phyloP scores from a whole-genome alignment of 1,139 yeast species.

The Blastobotrys arbuscula region DNA sequence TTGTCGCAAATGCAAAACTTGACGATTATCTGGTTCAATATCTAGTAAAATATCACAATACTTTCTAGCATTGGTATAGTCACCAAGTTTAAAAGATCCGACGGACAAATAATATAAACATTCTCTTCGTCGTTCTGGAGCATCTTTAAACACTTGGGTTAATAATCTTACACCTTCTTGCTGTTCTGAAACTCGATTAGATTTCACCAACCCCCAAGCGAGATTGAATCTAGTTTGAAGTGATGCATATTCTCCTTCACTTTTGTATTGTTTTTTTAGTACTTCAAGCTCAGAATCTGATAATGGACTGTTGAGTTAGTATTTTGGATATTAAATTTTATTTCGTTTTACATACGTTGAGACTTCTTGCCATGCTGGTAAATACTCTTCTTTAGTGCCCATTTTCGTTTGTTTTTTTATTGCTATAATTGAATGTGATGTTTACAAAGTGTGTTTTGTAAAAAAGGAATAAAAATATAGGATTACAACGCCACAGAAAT shows the following conservation, averaged over 20 bases:
- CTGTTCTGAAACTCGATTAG: slow-evolving; percentile 55
- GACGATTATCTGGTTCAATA: slow-evolving; percentile 79
- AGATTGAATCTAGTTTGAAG: slow-evolving; percentile 86
- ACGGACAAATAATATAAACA: slow-evolving; percentile 81
- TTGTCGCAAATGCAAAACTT: slow-evolving; percentile 64
- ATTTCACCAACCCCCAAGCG: slow-evolving; percentile 92
- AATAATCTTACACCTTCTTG: slow-evolving; percentile 73
- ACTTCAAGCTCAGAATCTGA: slow-evolving; percentile 69
- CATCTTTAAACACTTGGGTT: slow-evolving; percentile 67
- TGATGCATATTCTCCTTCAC: slow-evolving; percentile 75
- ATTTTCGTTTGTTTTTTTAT: not conserved
- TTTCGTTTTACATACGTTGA: slow-evolving; percentile 1
- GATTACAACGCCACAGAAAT: not conserved
- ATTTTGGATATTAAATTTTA: not conserved
- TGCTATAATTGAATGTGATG: not conserved
- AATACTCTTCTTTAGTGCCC: slow-evolving; percentile 7
- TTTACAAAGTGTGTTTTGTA: no score
- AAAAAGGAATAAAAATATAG: not conserved
- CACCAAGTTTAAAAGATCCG: slow-evolving; percentile 86
- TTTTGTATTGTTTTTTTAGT: slow-evolving; percentile 67
- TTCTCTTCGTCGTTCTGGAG: slow-evolving; percentile 81
- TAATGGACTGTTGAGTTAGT: slow-evolving; percentile 45
- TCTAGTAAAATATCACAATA: slow-evolving; percentile 72
- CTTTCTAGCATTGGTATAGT: slow-evolving; percentile 76
- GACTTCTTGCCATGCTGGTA: slow-evolving; percentile 10